These are phyloP conservation scores for Sanguinoderma infundibulare DNA, from an alignment of 1,284 basidiomycete genomes.

Conservation along the genomic window DNA sequence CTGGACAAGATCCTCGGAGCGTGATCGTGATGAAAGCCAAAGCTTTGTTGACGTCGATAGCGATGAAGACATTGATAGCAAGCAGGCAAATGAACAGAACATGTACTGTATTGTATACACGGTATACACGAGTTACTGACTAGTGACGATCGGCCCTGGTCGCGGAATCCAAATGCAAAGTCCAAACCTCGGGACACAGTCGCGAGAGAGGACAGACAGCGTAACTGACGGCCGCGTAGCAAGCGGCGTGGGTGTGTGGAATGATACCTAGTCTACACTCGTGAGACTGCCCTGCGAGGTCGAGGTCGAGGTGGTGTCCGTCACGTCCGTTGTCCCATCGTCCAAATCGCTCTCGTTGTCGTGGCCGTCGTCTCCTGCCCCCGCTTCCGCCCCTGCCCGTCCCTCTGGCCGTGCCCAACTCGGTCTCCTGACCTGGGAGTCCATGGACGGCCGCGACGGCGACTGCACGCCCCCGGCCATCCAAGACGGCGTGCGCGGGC, in stretches of 20 bases:
- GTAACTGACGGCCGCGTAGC: neutral
- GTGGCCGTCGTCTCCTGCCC: slow-evolving; percentile 6
- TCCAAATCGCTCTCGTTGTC: slow-evolving; percentile 29
- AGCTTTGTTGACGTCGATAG: no score
- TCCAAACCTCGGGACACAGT: no score
- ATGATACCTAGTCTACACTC: slow-evolving; percentile 52
- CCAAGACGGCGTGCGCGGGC: slow-evolving; percentile 36
- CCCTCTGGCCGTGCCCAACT: neutral
- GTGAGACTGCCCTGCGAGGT: slow-evolving; percentile 58
- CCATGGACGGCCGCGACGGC: neutral
- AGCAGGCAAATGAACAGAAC: no score
- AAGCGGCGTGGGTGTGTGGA: no score
- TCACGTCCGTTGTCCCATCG: slow-evolving; percentile 34
- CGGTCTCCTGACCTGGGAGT: neutral
- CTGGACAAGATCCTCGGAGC: no score
- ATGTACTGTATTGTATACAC: neutral
- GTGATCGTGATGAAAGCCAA: no score
- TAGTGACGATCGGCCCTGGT: neutral
- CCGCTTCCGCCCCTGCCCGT: slow-evolving; percentile 27
- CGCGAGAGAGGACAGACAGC: no score
- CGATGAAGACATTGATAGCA: no score
- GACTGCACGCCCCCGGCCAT: slow-evolving; percentile 18
- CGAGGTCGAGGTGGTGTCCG: slow-evolving; percentile 42
- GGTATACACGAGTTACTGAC: neutral
- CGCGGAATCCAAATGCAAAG: no score